phyloP scores from a whole-genome alignment of 805 yeast genomes.

The Ogataea trehaloabstinens region DNA sequence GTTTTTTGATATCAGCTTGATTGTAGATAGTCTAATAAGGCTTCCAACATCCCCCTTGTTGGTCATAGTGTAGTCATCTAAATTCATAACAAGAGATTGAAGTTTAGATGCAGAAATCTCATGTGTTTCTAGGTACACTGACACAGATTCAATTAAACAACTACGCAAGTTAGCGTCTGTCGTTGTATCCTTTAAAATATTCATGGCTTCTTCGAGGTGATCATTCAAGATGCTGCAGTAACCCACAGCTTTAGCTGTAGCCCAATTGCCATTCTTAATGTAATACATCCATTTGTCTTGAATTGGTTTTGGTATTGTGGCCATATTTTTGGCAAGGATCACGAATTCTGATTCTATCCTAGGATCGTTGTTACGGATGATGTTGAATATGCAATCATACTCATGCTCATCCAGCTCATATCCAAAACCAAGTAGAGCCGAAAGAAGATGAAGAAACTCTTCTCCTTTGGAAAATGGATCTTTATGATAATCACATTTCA shows the following conservation, averaged over 20 bases:
- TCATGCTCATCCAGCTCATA: constrained; percentile 11
- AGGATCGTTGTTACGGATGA: constrained; percentile 25
- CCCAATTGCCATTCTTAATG: constrained; percentile 38
- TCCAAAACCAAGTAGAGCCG: constrained; percentile 8
- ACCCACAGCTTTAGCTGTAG: constrained; percentile 38
- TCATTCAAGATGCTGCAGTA: constrained; percentile 15
- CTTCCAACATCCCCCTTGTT: constrained; percentile 93
- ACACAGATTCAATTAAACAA: constrained; percentile 24
- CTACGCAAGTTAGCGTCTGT: constrained; percentile 31
- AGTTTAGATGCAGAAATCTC: constrained; percentile 10
- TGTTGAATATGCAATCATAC: constrained; percentile 25
- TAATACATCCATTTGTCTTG: constrained; percentile 35
- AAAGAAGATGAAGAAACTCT: constrained; percentile 30
- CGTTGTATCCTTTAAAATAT: constrained; percentile 24
- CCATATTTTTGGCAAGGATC: constrained; percentile 20
- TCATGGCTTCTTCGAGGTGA: constrained; percentile 24
- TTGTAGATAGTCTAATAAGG: constrained; percentile 52
- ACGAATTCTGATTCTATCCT: constrained; percentile 30
- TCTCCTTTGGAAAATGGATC: constrained; percentile 37
- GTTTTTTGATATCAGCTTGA: constrained; percentile 38
- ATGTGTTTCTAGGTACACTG: constrained; percentile 21
- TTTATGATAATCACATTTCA: constrained; percentile 33
- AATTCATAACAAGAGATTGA: constrained; percentile 31
- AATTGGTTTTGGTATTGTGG: constrained; percentile 13
- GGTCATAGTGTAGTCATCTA: constrained; percentile 77